Evolutionary conservation across 2,329 filamentous ascomycete species (phyloP), one percentile per base, ranked within the genome.

Genomic region (Geosmithia morbida): DNA sequence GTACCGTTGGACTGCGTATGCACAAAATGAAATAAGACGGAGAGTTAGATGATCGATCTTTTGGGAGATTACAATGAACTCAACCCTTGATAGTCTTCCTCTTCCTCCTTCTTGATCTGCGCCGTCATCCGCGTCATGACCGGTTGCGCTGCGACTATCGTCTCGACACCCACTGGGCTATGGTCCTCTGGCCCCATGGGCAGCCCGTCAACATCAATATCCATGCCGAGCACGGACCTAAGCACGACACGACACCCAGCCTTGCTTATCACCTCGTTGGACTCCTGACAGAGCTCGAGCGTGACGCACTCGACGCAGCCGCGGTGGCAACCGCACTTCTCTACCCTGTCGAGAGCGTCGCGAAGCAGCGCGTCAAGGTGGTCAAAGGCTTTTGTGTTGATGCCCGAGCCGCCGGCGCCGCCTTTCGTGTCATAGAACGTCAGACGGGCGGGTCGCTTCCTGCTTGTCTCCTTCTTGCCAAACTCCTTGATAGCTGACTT

Each of bases 401-500:
- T 94, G 0, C 92, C 92, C 0, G 79, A 84, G 0, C 90, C 90
- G 42, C 78, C 76, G 0, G 84, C 75, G 0, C 90, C 90, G 7
- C 92, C 92, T 63, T 94, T 95, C 2, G 87, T 83, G 60, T 97
- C 92, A 64, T 97, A 98, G 57, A 98, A 95, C 0, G 87, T 95
- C 44, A 98, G 66, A 1, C 92, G 71, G 0, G 88, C 92, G 0
- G 90, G 92, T 3, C 92, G 74, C 65, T 95, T 95, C 29, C 89
- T 75, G 26, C 68, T 66, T 0, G 78, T 81, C 56, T 84, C 79
- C 47, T 71, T 67, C 54, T 78, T 78, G 1, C 86, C 79, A 52
- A 96, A 87, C 63, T 97, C 90, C 62, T 97, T 97, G 50, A 85
- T 69, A 2, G 83, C 81, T 49, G 83, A 79, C 68, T 97, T 97